A percentile compares a stretch with the other conserved stretches of the same genome.
phyloP scores from a whole-genome alignment of 1,284 basidiomycete species.

The Mycena sp. region DNA sequence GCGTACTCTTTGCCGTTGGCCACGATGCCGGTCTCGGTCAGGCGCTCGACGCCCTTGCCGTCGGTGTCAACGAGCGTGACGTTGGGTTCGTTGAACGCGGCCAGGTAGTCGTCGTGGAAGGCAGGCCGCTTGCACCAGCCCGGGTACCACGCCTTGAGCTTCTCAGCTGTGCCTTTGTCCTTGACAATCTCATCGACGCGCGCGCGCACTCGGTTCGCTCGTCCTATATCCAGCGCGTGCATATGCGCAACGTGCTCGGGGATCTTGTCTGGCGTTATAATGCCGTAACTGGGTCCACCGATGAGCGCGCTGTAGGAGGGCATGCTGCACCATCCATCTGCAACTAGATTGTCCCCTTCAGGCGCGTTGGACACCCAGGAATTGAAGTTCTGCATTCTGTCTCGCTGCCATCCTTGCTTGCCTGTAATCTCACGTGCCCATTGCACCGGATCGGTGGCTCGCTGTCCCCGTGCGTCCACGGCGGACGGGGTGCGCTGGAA shows the following conservation, averaged over 20 bases:
- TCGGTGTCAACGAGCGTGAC: constrained; percentile 34
- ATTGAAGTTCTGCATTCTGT: constrained; percentile 16
- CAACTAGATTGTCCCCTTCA: constrained; percentile 12
- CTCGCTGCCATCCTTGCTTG: constrained; percentile 19
- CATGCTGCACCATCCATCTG: constrained; percentile 22
- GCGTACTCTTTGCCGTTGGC: constrained; percentile 25
- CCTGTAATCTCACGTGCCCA: constrained; percentile 21
- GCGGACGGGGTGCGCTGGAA: constrained; percentile 32
- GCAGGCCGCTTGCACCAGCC: constrained; percentile 28
- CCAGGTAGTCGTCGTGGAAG: constrained; percentile 31
- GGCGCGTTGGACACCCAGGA: not conserved
- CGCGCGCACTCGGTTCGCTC: constrained; percentile 15
- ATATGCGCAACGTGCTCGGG: constrained; percentile 20
- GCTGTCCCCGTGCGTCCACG: constrained; percentile 31
- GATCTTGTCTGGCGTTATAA: constrained; percentile 22
- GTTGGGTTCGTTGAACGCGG: constrained; percentile 29
- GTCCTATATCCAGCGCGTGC: constrained; percentile 20
- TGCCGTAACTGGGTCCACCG: constrained; percentile 15
- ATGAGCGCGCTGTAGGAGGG: constrained; percentile 18
- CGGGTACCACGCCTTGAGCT: constrained; percentile 27
- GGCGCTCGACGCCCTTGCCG: constrained; percentile 24
- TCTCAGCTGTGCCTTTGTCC: constrained; percentile 25
- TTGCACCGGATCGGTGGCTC: constrained; percentile 17
- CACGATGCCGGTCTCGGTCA: constrained; percentile 18
- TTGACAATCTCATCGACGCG: constrained; percentile 27